These are phyloP conservation scores for Aspergillus fumigatiaffinis DNA, from an alignment of 2,329 filamentous ascomycete species.

Conservation along the genomic window DNA sequence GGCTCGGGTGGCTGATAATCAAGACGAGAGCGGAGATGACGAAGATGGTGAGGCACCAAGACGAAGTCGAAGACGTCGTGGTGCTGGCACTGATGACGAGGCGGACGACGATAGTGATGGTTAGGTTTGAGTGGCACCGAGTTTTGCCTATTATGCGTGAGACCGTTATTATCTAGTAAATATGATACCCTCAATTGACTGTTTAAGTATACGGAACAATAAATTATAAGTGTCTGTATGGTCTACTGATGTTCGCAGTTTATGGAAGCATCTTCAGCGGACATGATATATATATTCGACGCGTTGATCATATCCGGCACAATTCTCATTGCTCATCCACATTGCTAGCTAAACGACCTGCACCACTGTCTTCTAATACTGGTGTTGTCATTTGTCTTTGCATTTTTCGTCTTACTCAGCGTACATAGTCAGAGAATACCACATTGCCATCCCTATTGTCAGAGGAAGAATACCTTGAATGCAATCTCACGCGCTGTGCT, in stretches of 20 bases:
- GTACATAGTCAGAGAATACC: too few species aligned
- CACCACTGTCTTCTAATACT: neutral
- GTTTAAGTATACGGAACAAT: neutral
- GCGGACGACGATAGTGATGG: slow-evolving; percentile 9
- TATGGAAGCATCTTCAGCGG: neutral
- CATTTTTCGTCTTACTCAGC: neutral
- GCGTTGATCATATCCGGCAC: neutral
- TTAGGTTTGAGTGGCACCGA: neutral
- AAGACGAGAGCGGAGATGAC: neutral
- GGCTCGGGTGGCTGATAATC: slow-evolving; percentile 2
- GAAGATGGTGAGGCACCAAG: slow-evolving; percentile 1
- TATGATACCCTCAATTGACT: neutral
- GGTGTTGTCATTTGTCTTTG: neutral
- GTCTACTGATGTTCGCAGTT: neutral
- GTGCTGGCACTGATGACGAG: slow-evolving; percentile 2
- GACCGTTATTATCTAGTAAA: neutral
- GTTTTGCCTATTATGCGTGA: neutral
- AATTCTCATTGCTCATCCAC: neutral
- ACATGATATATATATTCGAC: neutral
- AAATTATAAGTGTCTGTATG: neutral
- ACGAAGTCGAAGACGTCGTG: slow-evolving; percentile 3
- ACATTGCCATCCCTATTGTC: too few species aligned
- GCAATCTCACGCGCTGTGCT: neutral
- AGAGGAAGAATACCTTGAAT: neutral
- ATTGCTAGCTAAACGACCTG: neutral